These are phyloP conservation scores for Eucalyptus brandiana DNA, from an alignment of 345 rosid species.

Conservation along the genomic window DNA sequence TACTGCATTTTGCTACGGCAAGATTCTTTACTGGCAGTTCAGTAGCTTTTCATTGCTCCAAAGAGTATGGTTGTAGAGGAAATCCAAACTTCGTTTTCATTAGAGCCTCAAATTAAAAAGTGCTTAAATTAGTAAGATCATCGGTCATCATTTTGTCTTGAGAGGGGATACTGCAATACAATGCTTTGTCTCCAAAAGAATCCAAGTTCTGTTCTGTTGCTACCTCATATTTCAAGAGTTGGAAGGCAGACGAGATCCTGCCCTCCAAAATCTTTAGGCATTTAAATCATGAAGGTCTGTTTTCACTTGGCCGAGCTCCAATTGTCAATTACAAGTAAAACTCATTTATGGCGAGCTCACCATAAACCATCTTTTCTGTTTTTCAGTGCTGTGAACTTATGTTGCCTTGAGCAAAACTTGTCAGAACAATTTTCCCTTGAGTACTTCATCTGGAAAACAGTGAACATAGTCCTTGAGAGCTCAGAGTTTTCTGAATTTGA, in stretches of 20 bases:
- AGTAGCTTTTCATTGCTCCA: not conserved
- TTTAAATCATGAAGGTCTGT: not conserved
- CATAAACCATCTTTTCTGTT: not conserved
- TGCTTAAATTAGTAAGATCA: not conserved
- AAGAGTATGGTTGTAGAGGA: not conserved
- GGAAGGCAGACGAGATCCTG: not conserved
- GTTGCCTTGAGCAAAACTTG: not conserved
- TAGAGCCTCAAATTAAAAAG: too few relatives aligned
- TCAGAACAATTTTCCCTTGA: not conserved
- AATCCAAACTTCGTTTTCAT: not conserved
- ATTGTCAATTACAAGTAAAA: not conserved
- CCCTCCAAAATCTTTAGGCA: not conserved
- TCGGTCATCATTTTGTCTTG: not conserved
- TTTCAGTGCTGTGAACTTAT: not conserved
- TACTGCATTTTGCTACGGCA: not conserved
- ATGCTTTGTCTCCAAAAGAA: accelerated
- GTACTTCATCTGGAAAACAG: not conserved
- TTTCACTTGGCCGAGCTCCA: not conserved
- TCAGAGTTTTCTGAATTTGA: not conserved
- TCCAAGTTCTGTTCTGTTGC: not conserved
- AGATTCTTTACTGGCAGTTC: not conserved
- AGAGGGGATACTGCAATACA: not conserved
- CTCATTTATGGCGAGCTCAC: not conserved
- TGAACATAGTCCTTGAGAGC: not conserved
- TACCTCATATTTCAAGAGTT: not conserved